These are phyloP conservation scores for Umbilicaria muhlenbergii DNA, from an alignment of 495 filamentous ascomycete genomes.

Conservation along the genomic window DNA sequence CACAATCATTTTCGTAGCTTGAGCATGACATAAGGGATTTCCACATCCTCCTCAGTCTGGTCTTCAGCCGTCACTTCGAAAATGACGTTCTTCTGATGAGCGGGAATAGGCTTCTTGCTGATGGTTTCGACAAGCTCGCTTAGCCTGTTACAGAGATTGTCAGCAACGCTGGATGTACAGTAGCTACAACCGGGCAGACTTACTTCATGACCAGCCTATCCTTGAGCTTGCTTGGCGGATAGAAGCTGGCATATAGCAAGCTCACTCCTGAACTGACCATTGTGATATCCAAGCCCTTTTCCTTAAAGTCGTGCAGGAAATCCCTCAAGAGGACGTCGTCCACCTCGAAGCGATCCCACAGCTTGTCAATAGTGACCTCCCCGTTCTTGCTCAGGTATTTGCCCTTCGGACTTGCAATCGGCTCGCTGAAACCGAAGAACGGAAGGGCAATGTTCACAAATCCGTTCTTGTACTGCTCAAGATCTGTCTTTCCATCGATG, in stretches of 20 bases:
- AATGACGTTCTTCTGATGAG: constrained; percentile 87
- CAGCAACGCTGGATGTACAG: constrained; percentile 2
- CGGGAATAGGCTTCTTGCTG: constrained; percentile 80
- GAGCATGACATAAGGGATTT: constrained; percentile 94
- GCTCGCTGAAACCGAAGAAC: constrained; percentile 97
- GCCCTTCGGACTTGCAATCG: constrained; percentile 81
- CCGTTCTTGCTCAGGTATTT: constrained; percentile 58
- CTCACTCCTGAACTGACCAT: constrained; percentile 97
- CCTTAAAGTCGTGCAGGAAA: constrained; percentile 65
- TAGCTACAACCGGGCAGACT: constrained; percentile 17
- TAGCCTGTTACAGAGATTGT: constrained; percentile 33
- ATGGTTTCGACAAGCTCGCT: constrained; percentile 79
- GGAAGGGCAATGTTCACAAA: constrained; percentile 95
- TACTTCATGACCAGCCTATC: constrained; percentile 57
- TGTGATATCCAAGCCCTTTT: constrained; percentile 63
- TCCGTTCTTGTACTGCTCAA: constrained; percentile 98
- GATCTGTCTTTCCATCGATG: constrained; percentile 81
- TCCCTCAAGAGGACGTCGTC: constrained; percentile 70
- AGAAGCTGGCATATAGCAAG: constrained; percentile 92
- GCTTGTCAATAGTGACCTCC: constrained; percentile 78
- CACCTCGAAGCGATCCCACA: constrained; percentile 97
- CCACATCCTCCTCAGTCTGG: constrained; percentile 79
- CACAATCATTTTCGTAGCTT: constrained; percentile 34
- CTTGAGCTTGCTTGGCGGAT: constrained; percentile 73
- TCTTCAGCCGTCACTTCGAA: constrained; percentile 95